Evolutionary conservation across 2,329 filamentous ascomycete species (phyloP).

Genomic region (Neonectria ditissima): DNA sequence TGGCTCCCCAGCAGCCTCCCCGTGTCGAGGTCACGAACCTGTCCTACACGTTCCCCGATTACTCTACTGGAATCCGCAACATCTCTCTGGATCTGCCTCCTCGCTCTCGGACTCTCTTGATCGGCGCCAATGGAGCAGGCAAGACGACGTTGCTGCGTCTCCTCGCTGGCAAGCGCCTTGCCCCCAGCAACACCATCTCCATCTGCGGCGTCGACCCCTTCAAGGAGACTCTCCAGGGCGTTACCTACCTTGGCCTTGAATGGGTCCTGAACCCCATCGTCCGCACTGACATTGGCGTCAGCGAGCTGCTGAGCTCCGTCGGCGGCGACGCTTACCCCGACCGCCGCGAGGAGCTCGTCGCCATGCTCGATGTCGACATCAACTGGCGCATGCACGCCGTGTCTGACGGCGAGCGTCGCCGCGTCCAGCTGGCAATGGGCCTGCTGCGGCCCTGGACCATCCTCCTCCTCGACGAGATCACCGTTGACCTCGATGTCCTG

Average conservation of each 20-base stretch:
- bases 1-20: slow-evolving; percentile 55
- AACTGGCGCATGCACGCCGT: slow-evolving; percentile 97
- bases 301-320: slow-evolving; percentile 84
- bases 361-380: slow-evolving; percentile 91
- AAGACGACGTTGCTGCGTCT: slow-evolving; percentile 97
- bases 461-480: slow-evolving; percentile 93
- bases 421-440: slow-evolving; percentile 97
- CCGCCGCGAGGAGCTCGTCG: slow-evolving; percentile 86
- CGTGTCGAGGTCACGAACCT: slow-evolving; percentile 81
- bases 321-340: slow-evolving; percentile 86
- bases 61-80: slow-evolving; percentile 80
- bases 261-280: slow-evolving; percentile 99
- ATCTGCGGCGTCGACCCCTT: slow-evolving; percentile 92
- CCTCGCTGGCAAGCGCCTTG: slow-evolving; percentile 93
- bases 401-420: slow-evolving; percentile 88
- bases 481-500: slow-evolving; percentile 92
- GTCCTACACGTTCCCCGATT: slow-evolving; percentile 90
- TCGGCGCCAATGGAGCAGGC: slow-evolving; percentile 96
- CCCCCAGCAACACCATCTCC: slow-evolving; percentile 78
- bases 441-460: slow-evolving; percentile 92
- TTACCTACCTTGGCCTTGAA: slow-evolving; percentile 96
- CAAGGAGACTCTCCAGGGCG: slow-evolving; percentile 87
- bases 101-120: slow-evolving; percentile 87
- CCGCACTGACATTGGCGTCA: slow-evolving; percentile 92
- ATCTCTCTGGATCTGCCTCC: slow-evolving; percentile 82